phyloP scores from a whole-genome alignment of 2,329 filamentous ascomycete genomes.

The Alternaria gansuensis region DNA sequence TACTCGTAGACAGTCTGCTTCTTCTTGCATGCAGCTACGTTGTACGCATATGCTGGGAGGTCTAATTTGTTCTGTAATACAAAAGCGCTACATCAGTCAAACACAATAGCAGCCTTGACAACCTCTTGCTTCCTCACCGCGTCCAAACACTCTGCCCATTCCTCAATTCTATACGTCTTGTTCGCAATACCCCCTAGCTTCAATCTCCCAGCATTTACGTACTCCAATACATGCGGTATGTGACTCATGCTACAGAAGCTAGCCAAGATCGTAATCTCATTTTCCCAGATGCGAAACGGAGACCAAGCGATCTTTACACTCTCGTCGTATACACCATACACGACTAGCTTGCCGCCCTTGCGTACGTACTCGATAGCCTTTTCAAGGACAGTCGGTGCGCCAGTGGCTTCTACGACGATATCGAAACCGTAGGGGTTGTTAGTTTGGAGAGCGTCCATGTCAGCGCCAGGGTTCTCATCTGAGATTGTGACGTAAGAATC shows the following conservation, averaged over 20 bases:
- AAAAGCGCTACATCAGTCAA: constrained; percentile 56
- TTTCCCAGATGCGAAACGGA: constrained; percentile 73
- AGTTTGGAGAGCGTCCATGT: constrained; percentile 69
- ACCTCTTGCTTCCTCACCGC: constrained; percentile 76
- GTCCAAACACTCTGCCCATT: constrained; percentile 75
- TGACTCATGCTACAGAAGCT: constrained; percentile 71
- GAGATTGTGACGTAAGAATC: constrained; percentile 61
- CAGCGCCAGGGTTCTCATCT: constrained; percentile 21
- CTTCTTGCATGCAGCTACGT: not conserved
- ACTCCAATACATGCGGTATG: constrained; percentile 41
- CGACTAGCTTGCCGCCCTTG: constrained; percentile 74
- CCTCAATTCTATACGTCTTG: constrained; percentile 76
- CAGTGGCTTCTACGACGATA: constrained; percentile 75
- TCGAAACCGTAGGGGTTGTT: constrained; percentile 78
- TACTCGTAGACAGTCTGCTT: not conserved
- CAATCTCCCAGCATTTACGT: constrained; percentile 67
- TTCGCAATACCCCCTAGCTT: constrained; percentile 75
- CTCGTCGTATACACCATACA: constrained; percentile 74
- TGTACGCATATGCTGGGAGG: too few relatives aligned
- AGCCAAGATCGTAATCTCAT: constrained; percentile 76
- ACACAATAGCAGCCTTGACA: constrained; percentile 78
- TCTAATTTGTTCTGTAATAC: not conserved
- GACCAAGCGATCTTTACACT: constrained; percentile 71
- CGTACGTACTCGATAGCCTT: constrained; percentile 76
- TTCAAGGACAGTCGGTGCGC: constrained; percentile 73